Percentiles rank a stretch among this genome's conserved stretches.
Conservation (phyloP, 1,284 basidiomycete genomes). For the Mycosarcoma mackinlayi region DNA sequence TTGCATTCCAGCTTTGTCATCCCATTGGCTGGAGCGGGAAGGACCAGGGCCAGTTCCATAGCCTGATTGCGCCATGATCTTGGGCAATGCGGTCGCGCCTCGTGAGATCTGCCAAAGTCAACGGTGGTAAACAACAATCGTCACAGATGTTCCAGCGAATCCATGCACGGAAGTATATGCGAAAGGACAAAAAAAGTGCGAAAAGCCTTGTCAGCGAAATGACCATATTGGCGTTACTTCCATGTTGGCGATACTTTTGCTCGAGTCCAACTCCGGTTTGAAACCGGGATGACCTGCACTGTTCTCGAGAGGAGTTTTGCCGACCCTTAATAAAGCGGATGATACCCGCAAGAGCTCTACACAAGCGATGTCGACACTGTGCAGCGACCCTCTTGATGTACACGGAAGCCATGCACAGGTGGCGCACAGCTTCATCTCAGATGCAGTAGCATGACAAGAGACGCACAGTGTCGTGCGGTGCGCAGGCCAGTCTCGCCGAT, state of each 20-base stretch:
- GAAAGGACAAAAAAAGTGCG: too few relatives aligned
- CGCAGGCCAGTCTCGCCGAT: too few relatives aligned
- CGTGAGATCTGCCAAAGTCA: slow-evolving; percentile 5
- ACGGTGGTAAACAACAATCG: neutral
- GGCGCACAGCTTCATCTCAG: slow-evolving; percentile 16
- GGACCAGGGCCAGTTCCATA: slow-evolving; percentile 19
- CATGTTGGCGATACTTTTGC: too few relatives aligned
- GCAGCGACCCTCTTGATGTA: slow-evolving; percentile 3
- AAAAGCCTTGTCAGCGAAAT: too few relatives aligned
- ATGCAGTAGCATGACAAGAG: slow-evolving; percentile 9
- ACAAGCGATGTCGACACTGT: neutral
- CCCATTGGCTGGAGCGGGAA: slow-evolving; percentile 19
- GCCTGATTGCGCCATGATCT: slow-evolving; percentile 27
- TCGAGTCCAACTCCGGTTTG: too few relatives aligned
- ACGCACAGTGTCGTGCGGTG: slow-evolving; percentile 2
- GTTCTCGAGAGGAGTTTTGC: neutral
- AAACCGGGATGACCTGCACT: too few relatives aligned
- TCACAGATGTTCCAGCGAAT: too few relatives aligned
- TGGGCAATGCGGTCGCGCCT: neutral
- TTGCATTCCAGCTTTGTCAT: slow-evolving; percentile 14
- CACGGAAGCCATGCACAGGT: slow-evolving; percentile 4
- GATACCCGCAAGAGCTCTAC: slow-evolving; percentile 4
- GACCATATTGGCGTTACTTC: too few relatives aligned
- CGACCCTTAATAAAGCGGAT: neutral
- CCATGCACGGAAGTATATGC: too few relatives aligned